Evolutionary conservation across 495 filamentous ascomycete species (phyloP), one percentile per base, ranked within the genome.

Genomic region (Neurospora sp.): DNA sequence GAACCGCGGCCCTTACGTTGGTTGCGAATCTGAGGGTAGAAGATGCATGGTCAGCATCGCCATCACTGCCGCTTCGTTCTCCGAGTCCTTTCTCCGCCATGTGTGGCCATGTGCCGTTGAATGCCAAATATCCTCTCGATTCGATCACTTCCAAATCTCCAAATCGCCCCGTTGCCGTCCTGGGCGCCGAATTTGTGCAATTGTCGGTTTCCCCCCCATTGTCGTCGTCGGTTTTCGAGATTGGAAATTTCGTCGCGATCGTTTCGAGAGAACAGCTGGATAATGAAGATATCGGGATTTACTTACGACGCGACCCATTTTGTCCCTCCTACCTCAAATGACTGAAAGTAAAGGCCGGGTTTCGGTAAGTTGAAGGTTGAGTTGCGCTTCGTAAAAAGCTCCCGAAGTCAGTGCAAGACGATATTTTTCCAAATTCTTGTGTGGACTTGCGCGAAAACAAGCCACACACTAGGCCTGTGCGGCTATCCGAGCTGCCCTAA

Each of bases 1-100:
- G 91, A 92, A 85, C 96, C 96, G 87, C 93, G 91, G 86, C 96
- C 94, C 89, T 98, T 98, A 88, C 94, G 92, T 92, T 97, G 93
- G 87, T 96, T 97, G 85, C 93, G 92, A 85, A 98, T 98, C 83
- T 85, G 75, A 70, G 80, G 46, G 73, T 72, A 59, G 70, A n/a
- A 78, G 76, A 77, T 80, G 74, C 71, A 73, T 70, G 27, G 75
- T 80, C 74, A 82, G 80, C 78, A 76, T 46, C 70, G 37, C 54
- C 39, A 71, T 71, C 46, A 73, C 38, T 39, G 69, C 69, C 72
- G 71, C 59, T 42, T 23, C 39, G 46, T 70, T 39, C 42, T 73
- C 74, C 59, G 41, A 48, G 18, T 70, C 46, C 70, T 73, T 37
- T 14, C 5, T 66, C 54, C 14, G 54, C 54, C 54, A 37, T 66